Percentiles rank a stretch among this genome's conserved stretches.
These are phyloP conservation scores for Septoria petroselini DNA, from an alignment of 2,329 filamentous ascomycete species.

Conservation along the genomic window DNA sequence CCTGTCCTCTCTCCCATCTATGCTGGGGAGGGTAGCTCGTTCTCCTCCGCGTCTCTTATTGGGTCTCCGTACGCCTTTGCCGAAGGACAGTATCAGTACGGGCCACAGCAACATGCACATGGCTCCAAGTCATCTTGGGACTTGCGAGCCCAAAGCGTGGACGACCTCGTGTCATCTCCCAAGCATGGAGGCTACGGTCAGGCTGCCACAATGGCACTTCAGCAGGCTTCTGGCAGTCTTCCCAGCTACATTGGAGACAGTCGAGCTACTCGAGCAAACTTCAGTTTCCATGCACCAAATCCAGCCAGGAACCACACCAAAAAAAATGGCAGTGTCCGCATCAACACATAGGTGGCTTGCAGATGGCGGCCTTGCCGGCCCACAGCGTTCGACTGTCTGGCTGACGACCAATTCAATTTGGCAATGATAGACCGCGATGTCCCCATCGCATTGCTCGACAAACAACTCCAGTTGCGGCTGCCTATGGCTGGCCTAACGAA, in stretches of 20 bases:
- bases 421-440: not conserved
- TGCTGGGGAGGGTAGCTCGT: conserved; percentile 11
- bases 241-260: not conserved
- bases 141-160: conserved; percentile 6
- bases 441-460: no score
- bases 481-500: no score
- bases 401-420: not conserved
- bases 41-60: conserved; percentile 12
- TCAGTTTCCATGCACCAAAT: not conserved
- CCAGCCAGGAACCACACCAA: not conserved
- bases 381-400: not conserved
- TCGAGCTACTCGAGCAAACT: not conserved
- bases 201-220: not conserved
- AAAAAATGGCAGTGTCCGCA: not conserved
- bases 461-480: no score
- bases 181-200: not conserved
- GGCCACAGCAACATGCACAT: not conserved
- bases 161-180: conserved; percentile 9
- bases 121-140: conserved; percentile 7
- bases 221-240: conserved; percentile 1
- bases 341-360: not conserved
- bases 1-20: conserved; percentile 14
- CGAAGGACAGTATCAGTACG: not conserved
- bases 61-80: conserved; percentile 10
- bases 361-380: no score